Conservation (phyloP, 2,329 filamentous ascomycete genomes). For the Xylariaceae sp. region DNA sequence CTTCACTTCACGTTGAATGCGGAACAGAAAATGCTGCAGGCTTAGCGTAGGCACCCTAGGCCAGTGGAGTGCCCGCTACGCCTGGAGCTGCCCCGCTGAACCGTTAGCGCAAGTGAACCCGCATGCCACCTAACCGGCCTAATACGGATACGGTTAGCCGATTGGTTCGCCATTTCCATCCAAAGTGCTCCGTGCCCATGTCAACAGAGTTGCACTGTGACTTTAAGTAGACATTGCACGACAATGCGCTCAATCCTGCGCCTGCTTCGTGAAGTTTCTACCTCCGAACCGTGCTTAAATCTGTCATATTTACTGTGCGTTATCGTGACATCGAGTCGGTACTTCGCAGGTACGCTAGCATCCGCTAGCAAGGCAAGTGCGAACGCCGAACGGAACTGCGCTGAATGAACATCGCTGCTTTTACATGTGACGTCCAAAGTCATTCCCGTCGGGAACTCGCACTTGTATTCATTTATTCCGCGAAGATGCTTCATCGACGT, state of each 20-base stretch:
- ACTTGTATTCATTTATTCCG: background rate
- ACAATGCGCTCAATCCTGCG: too few species aligned
- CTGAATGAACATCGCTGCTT: background rate
- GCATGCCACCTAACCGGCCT: background rate
- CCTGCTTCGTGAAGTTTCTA: too few species aligned
- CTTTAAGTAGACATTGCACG: too few species aligned
- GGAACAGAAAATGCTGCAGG: slow-evolving; percentile 12
- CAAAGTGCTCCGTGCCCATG: too few species aligned
- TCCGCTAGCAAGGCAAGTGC: too few species aligned
- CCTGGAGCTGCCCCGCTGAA: background rate
- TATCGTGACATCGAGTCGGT: too few species aligned
- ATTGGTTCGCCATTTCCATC: background rate
- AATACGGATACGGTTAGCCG: background rate
- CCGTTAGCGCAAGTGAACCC: background rate
- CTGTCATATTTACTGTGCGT: too few species aligned
- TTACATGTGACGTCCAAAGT: background rate
- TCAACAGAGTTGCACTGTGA: too few species aligned
- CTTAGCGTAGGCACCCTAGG: background rate
- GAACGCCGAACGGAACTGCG: too few species aligned
- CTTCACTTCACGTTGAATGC: background rate
- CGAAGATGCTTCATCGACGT: background rate
- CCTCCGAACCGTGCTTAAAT: too few species aligned
- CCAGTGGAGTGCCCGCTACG: background rate
- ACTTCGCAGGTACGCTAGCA: too few species aligned
- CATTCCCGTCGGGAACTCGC: background rate